These are phyloP conservation scores for Crinitomyces ghanaensis DNA, from an alignment of 805 yeast species.

Conservation along the genomic window DNA sequence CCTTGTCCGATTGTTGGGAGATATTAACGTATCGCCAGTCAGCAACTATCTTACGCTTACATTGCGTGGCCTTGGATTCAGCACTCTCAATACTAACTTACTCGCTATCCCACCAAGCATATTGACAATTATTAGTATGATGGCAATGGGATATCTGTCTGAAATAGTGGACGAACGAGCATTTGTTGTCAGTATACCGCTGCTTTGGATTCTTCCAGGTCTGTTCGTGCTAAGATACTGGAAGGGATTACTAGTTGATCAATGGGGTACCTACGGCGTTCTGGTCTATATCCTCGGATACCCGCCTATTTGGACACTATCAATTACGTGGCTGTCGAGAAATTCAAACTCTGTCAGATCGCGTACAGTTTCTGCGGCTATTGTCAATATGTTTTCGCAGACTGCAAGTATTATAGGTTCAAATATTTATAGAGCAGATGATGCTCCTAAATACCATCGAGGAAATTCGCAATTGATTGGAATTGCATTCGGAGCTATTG, in stretches of 20 bases:
- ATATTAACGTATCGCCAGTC: constrained; percentile 30
- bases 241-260: constrained; percentile 25
- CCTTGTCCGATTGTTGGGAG: constrained; percentile 34
- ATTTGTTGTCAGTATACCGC: constrained; percentile 9
- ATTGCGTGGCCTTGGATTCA: constrained; percentile 39
- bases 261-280: constrained; percentile 25
- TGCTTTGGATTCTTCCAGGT: constrained; percentile 12
- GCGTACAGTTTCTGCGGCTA: constrained; percentile 53
- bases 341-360: constrained; percentile 53
- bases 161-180: constrained; percentile 11
- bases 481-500: constrained; percentile 16
- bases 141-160: constrained; percentile 10
- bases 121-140: constrained; percentile 9
- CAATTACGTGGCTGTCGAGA: constrained; percentile 49
- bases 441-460: constrained; percentile 45
- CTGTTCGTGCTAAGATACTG: constrained; percentile 27
- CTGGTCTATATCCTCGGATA: constrained; percentile 19
- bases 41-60: constrained; percentile 37
- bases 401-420: constrained; percentile 42
- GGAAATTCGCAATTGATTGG: constrained; percentile 37
- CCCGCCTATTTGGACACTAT: constrained; percentile 40
- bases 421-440: constrained; percentile 46
- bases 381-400: constrained; percentile 56
- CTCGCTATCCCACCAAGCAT: constrained; percentile 30
- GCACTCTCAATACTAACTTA: constrained; percentile 40